Conservation (phyloP, 2,329 filamentous ascomycete genomes). For the Dactylellina drechsleri region DNA sequence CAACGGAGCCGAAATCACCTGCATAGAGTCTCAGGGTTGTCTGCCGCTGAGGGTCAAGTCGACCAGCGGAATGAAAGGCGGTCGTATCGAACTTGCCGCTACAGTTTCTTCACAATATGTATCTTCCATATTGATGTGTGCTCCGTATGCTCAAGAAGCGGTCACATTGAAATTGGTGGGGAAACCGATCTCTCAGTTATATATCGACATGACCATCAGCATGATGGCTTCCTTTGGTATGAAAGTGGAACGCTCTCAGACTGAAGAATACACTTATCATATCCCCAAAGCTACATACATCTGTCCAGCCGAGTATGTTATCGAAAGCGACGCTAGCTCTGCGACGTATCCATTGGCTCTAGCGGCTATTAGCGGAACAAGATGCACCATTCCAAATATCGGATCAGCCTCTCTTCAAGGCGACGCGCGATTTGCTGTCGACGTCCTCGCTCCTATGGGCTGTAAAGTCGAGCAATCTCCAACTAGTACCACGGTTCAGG, state of each 20-base stretch:
- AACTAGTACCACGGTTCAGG: slow-evolving; percentile 89
- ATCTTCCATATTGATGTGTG: slow-evolving; percentile 94
- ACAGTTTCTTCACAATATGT: slow-evolving; percentile 99
- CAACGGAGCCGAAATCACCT: slow-evolving; percentile 88
- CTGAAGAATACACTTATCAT: slow-evolving; percentile 89
- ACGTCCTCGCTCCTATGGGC: slow-evolving; percentile 91
- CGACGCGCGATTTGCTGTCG: slow-evolving; percentile 90
- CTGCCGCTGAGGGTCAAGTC: slow-evolving; percentile 85
- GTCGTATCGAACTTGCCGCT: slow-evolving; percentile 88
- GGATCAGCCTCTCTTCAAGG: slow-evolving; percentile 91
- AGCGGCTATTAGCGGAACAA: slow-evolving; percentile 93
- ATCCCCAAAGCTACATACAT: slow-evolving; percentile 85
- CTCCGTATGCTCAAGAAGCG: slow-evolving; percentile 92
- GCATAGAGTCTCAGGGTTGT: slow-evolving; percentile 83
- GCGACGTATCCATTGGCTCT: slow-evolving; percentile 95
- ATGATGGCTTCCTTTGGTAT: slow-evolving; percentile 98
- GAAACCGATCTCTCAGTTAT: slow-evolving; percentile 94
- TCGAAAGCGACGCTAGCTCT: slow-evolving; percentile 97
- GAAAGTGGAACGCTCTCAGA: slow-evolving; percentile 76
- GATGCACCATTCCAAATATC: slow-evolving; percentile 95
- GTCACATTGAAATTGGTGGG: slow-evolving; percentile 92
- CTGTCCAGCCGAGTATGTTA: slow-evolving; percentile 85
- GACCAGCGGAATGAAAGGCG: slow-evolving; percentile 82
- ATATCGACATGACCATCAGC: slow-evolving; percentile 97
- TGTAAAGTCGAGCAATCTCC: slow-evolving; percentile 86